phyloP scores from a whole-genome alignment of 2,329 filamentous ascomycete species.

The Xylariaceae sp. region DNA sequence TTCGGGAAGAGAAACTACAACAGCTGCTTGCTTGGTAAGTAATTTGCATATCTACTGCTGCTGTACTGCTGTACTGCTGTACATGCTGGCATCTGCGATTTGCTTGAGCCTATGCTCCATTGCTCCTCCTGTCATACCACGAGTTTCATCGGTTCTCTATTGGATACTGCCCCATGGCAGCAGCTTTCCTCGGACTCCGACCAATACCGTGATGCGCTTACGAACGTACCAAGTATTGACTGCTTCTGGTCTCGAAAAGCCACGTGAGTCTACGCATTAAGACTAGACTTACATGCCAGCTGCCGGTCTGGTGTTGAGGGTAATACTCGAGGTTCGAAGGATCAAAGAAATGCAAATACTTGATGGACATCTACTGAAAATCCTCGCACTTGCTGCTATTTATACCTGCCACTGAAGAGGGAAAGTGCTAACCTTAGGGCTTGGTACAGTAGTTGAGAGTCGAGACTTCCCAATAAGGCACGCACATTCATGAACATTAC shows the following conservation, averaged over 20 bases:
- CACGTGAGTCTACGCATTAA: constrained; percentile 32
- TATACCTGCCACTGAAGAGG: too few relatives aligned
- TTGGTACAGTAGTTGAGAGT: too few relatives aligned
- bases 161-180: constrained; percentile 34
- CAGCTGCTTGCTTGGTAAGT: too few relatives aligned
- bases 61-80: too few relatives aligned
- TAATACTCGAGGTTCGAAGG: constrained; percentile 28
- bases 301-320: constrained; percentile 24
- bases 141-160: constrained; percentile 36
- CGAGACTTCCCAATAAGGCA: too few relatives aligned
- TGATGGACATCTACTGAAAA: too few relatives aligned
- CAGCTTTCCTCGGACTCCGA: constrained; percentile 34
- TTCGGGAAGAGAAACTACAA: too few relatives aligned
- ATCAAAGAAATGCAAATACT: constrained; percentile 18
- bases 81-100: constrained; percentile 32
- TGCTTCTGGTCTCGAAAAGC: constrained; percentile 26
- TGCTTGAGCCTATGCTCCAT: constrained; percentile 31
- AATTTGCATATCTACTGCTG: too few relatives aligned
- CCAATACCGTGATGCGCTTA: constrained; percentile 32
- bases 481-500: too few relatives aligned
- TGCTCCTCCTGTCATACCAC: constrained; percentile 36
- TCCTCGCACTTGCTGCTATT: too few relatives aligned
- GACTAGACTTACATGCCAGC: constrained; percentile 28
- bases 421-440: too few relatives aligned
- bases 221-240: constrained; percentile 34